These are phyloP conservation scores for Physcomitrellopsis africana DNA, from an alignment of 225 moss, liverwort and hornwort genomes.

Conservation along the genomic window DNA sequence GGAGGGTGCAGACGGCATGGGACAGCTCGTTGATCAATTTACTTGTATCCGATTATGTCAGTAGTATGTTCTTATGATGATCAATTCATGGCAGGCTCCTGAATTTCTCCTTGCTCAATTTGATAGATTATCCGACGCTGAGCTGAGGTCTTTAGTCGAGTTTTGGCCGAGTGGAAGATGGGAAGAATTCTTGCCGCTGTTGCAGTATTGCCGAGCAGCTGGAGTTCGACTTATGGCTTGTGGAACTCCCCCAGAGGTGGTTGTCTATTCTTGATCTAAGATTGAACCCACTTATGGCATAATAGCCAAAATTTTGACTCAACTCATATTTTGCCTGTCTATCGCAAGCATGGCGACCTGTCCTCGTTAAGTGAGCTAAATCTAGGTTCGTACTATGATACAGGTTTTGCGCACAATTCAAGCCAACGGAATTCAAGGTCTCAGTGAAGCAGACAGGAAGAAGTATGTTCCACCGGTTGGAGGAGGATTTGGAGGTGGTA, in stretches of 20 bases:
- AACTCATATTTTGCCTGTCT: neutral
- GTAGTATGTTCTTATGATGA: neutral
- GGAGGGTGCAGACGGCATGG: too few species aligned
- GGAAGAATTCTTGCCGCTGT: slow-evolving; percentile 74
- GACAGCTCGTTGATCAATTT: neutral
- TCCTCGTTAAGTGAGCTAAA: neutral
- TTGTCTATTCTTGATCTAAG: neutral
- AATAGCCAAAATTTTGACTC: neutral
- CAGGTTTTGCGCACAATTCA: slow-evolving; percentile 81
- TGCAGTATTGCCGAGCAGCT: slow-evolving; percentile 73
- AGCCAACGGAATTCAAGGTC: slow-evolving; percentile 73
- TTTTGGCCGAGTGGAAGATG: slow-evolving; percentile 69
- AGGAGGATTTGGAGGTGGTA: slow-evolving; percentile 69
- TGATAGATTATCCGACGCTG: slow-evolving; percentile 58
- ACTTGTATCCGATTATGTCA: neutral
- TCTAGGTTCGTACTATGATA: neutral
- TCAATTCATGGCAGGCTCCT: neutral
- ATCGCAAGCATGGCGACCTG: neutral
- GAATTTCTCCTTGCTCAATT: neutral
- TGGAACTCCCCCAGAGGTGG: slow-evolving; percentile 78
- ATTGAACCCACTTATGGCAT: neutral
- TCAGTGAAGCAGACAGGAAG: slow-evolving; percentile 60
- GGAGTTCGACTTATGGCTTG: slow-evolving; percentile 87
- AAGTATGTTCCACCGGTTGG: slow-evolving; percentile 66
- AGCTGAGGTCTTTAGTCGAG: slow-evolving; percentile 48